Evolutionary conservation across 1,284 basidiomycete genomes (phyloP), one percentile per base, ranked within the genome.

Genomic region (Moesziomyces parantarcticus): DNA sequence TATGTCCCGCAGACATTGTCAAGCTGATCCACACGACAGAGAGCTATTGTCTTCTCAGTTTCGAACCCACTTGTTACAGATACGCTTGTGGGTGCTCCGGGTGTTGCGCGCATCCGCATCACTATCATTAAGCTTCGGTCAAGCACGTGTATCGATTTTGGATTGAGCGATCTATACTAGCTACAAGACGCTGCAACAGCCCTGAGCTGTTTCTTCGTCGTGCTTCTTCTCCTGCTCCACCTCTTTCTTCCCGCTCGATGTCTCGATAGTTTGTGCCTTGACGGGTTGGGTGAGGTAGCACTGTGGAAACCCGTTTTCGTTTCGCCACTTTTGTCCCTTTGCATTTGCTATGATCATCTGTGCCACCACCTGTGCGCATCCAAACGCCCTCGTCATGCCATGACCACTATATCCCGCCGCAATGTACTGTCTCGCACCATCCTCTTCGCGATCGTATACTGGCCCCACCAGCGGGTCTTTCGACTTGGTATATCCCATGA

Each of bases 331-430:
- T 34, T 85, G 78, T 9, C 86, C 81, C 20, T 59, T 64, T 8
- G 90, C 82, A 18, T 90, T 88, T 0, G 89, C 87, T 0, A 82
- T 50, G 47, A 92, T 86, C 89, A 92, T 91, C 18, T 87, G 85
- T 1, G 88, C 88, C 1, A 92, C 85, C 4, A 86, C 88, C 75
- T 91, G 88, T 16, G 90, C 91, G 73, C 91, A 92, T 53, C 18
- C 59, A 44, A 73, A 61, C 4, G 90, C 89, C 3, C 91, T 87
- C 5, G 91, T 89, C 91, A 93, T 93, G 5, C 92, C 92, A 75
- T 92, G 92, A 0, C 92, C 92, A 0, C 88, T 86, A 77, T 89
- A 92, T 9, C 92, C 92, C 0, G 90, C 92, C 1, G 89, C 86
- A 20, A 93, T 88, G 72, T 88, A 93, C 70, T 93, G 91, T 0